Conservation (phyloP, 371 early-diverging fungal species). For the Lichtheimia corymbifera region DNA sequence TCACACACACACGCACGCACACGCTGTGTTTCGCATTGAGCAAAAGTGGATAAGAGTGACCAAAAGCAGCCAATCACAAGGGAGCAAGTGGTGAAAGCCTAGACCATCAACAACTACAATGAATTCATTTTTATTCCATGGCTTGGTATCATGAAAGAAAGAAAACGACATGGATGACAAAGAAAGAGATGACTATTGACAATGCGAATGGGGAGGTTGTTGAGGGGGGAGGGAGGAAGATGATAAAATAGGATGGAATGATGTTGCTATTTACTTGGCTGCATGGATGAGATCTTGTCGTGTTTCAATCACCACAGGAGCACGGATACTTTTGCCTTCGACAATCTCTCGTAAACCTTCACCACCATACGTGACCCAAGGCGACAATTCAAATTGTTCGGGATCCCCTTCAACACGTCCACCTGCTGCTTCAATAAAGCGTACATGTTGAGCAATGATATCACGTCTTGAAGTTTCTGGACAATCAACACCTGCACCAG, state of each 20-base stretch:
- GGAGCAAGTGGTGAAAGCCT: too few species aligned
- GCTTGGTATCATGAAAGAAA: not conserved
- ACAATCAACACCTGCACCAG: slow-evolving; percentile 84
- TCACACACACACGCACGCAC: too few species aligned
- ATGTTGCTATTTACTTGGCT: not conserved
- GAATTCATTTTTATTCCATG: too few species aligned
- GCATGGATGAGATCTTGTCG: slow-evolving; percentile 45
- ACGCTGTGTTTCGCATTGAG: too few species aligned
- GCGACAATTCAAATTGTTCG: slow-evolving; percentile 78
- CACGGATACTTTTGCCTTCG: slow-evolving; percentile 58
- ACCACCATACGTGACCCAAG: slow-evolving; percentile 91
- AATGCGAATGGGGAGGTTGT: too few species aligned
- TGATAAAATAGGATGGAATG: not conserved
- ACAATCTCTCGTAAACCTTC: slow-evolving; percentile 81
- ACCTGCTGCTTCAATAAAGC: slow-evolving; percentile 87
- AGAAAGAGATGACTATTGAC: too few species aligned
- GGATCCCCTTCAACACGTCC: slow-evolving; percentile 66
- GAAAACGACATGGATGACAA: not conserved
- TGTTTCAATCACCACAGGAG: slow-evolving; percentile 49
- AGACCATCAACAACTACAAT: too few species aligned
- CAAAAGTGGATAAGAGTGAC: too few species aligned
- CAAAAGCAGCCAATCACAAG: too few species aligned
- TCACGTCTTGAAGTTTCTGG: slow-evolving; percentile 93
- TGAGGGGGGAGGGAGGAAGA: too few species aligned
- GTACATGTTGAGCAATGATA: slow-evolving; percentile 81